Evolutionary conservation across 2,329 filamentous ascomycete genomes (phyloP), one percentile per base, ranked within the genome.

Genomic region (Colletotrichum tropicicola): DNA sequence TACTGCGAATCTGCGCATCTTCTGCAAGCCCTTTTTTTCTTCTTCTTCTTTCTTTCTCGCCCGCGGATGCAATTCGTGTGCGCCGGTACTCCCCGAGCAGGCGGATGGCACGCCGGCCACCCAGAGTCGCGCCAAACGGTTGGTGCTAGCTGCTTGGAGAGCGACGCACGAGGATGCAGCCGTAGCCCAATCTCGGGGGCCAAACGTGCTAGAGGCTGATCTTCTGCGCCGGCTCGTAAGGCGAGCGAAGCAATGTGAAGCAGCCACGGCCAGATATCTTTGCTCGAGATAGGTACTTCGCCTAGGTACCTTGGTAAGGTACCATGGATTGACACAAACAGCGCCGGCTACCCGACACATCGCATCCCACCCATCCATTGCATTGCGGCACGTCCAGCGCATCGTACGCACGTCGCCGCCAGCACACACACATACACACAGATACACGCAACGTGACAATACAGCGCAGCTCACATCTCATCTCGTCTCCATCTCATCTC

Each of bases 71-170:
- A n/a, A n/a, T n/a, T n/a, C n/a, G n/a, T n/a, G n/a, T n/a, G n/a
- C n/a, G n/a, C n/a, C n/a, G n/a, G n/a, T n/a, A n/a, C n/a, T n/a
- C n/a, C n/a, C n/a, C n/a, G n/a, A n/a, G n/a, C n/a, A n/a, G n/a
- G n/a, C n/a, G n/a, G n/a, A n/a, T n/a, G n/a, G n/a, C n/a, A n/a
- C n/a, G n/a, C n/a, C n/a, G n/a, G n/a, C n/a, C n/a, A n/a, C n/a
- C n/a, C n/a, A n/a, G n/a, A n/a, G n/a, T n/a, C n/a, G n/a, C n/a
- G n/a, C n/a, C n/a, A n/a, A n/a, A n/a, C n/a, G n/a, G 57, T 61
- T 65, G 48, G 57, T 65, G 57, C 56, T 65, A 61, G 49, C 51
- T 43, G 19, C 56, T 54, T 54, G 61, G 49, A 37, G 48, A n/a
- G n/a, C n/a, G n/a, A n/a, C n/a, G n/a, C n/a, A n/a, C n/a, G n/a